Conservation (phyloP, 2,329 filamentous ascomycete species). For the Ophiobolus disseminans region DNA sequence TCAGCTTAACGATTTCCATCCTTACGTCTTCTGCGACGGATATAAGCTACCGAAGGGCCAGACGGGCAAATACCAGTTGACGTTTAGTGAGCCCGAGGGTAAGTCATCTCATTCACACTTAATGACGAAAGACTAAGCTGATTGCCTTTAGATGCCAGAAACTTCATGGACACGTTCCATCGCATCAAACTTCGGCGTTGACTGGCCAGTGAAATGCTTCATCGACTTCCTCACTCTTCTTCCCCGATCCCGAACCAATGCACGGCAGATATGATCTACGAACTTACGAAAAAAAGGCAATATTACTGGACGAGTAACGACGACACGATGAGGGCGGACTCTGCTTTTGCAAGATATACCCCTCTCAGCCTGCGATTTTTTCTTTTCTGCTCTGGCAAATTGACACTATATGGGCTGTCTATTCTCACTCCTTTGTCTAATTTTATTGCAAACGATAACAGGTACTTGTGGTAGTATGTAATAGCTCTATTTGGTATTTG, state of each 20-base stretch:
- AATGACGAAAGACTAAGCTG: background rate
- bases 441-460: too few species aligned
- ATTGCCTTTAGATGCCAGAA: constrained; percentile 29
- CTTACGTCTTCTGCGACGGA: constrained; percentile 60
- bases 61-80: constrained; percentile 43
- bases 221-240: background rate
- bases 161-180: constrained; percentile 44
- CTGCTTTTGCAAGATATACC: constrained; percentile 45
- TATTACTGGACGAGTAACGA: constrained; percentile 38
- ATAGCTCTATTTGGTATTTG: too few species aligned
- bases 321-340: constrained; percentile 31
- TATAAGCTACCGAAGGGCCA: constrained; percentile 51
- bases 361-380: constrained; percentile 28
- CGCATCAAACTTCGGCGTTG: constrained; percentile 27
- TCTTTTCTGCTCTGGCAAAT: constrained; percentile 11
- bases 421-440: constrained; percentile 1
- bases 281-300: constrained; percentile 18
- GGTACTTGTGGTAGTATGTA: too few species aligned
- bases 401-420: constrained; percentile 8
- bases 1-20: constrained; percentile 59
- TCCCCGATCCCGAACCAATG: background rate
- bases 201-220: constrained; percentile 2
- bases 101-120: constrained; percentile 5
- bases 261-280: constrained; percentile 1
- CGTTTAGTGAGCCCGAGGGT: constrained; percentile 43